Evolutionary conservation across 2,329 filamentous ascomycete species (phyloP).

Genomic region (Myriosclerotinia scirpicola): DNA sequence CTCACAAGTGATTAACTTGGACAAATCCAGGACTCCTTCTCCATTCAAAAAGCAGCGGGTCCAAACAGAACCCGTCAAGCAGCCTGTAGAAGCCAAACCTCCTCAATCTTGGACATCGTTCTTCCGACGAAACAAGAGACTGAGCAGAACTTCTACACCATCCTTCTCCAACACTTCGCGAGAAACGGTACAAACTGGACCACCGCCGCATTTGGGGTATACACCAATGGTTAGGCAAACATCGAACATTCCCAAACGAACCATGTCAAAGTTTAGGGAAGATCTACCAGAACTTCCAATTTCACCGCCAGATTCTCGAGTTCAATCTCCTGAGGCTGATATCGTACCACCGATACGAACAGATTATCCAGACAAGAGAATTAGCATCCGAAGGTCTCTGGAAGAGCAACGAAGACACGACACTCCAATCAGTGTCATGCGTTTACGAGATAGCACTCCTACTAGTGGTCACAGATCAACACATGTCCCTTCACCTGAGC

Average conservation of each 20-base stretch:
- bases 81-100: slow-evolving; percentile 53
- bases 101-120: slow-evolving; percentile 66
- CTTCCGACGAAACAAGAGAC: slow-evolving; percentile 58
- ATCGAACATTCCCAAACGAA: slow-evolving; percentile 65
- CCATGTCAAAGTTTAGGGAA: slow-evolving; percentile 88
- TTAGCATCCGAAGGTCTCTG: slow-evolving; percentile 33
- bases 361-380: slow-evolving; percentile 33
- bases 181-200: slow-evolving; percentile 68
- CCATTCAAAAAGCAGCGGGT: slow-evolving; percentile 39
- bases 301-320: slow-evolving; percentile 79
- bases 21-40: slow-evolving; percentile 45
- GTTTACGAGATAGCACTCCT: slow-evolving; percentile 46
- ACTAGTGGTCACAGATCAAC: slow-evolving; percentile 46
- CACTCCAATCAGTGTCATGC: slow-evolving; percentile 47
- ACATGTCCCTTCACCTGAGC: slow-evolving; percentile 54
- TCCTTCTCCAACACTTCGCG: slow-evolving; percentile 92
- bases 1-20: slow-evolving; percentile 52
- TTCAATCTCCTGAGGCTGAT: slow-evolving; percentile 73
- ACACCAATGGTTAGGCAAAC: slow-evolving; percentile 33
- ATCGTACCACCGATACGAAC: slow-evolving; percentile 41
- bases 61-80: slow-evolving; percentile 41
- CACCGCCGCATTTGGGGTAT: slow-evolving; percentile 31
- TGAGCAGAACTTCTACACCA: slow-evolving; percentile 55
- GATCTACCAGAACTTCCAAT: slow-evolving; percentile 83
- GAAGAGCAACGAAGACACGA: slow-evolving; percentile 47